These are phyloP conservation scores for Oryza meyeriana DNA, from an alignment of 176 grass and related monocot species.

Conservation along the genomic window DNA sequence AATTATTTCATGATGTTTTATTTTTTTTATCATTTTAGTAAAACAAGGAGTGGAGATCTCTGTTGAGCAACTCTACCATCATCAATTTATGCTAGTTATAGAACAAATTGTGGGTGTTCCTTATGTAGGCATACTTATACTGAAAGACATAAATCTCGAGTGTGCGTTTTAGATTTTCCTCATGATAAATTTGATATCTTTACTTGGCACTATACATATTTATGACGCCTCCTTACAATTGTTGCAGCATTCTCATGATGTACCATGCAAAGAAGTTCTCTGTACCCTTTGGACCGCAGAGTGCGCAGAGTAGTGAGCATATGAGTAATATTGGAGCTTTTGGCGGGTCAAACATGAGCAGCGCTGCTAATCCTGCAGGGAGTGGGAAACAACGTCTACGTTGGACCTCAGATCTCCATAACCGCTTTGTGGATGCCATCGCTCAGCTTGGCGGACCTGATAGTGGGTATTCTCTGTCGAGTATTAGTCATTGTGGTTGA, in stretches of 20 bases:
- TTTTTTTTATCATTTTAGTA: neutral
- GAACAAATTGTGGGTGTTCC: neutral
- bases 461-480: constrained; percentile 77
- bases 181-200: neutral
- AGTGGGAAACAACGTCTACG: constrained; percentile 79
- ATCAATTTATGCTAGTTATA: neutral
- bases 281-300: constrained; percentile 66
- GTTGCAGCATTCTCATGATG: constrained; percentile 66
- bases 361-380: constrained; percentile 51
- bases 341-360: constrained; percentile 56
- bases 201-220: neutral
- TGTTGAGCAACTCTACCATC: neutral
- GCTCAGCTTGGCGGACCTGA: constrained; percentile 96
- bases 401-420: constrained; percentile 97
- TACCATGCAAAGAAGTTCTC: constrained; percentile 81
- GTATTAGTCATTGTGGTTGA: constrained; percentile 21
- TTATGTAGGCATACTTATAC: neutral
- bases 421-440: constrained; percentile 96
- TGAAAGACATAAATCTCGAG: neutral
- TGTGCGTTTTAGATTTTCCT: neutral
- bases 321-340: constrained; percentile 53
- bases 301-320: constrained; percentile 65
- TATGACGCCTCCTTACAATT: constrained; percentile 21
- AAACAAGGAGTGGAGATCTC: neutral
- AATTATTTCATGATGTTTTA: neutral